Percentiles rank a stretch among this genome's conserved stretches.
Conservation (phyloP, 805 yeast genomes). For the Brettanomyces nanus region DNA sequence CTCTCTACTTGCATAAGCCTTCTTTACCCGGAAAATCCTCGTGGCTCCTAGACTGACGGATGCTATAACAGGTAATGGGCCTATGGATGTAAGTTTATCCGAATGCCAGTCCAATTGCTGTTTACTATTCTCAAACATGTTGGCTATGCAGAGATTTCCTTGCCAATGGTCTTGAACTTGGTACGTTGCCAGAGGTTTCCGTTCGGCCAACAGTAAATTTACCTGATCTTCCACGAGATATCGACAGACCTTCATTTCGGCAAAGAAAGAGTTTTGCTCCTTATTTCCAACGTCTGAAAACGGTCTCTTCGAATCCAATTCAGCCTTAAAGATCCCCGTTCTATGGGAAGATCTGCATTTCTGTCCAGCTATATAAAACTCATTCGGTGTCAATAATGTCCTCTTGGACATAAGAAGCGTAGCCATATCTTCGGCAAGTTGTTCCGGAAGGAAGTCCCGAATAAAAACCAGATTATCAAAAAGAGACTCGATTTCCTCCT, state of each 20-base stretch:
- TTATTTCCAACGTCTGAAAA: slow-evolving; percentile 1
- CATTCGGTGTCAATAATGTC: slow-evolving; percentile 30
- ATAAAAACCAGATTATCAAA: slow-evolving; percentile 45
- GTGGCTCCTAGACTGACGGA: slow-evolving; percentile 64
- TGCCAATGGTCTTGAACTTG: slow-evolving; percentile 39
- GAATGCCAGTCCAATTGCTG: slow-evolving; percentile 68
- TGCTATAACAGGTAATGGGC: slow-evolving; percentile 63
- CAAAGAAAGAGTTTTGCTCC: slow-evolving; percentile 4
- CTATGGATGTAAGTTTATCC: slow-evolving; percentile 63
- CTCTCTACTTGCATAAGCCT: slow-evolving; percentile 11
- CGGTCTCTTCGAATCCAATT: not conserved
- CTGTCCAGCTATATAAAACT: slow-evolving; percentile 58
- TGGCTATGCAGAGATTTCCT: slow-evolving; percentile 47
- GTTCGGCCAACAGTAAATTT: slow-evolving; percentile 11
- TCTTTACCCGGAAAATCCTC: slow-evolving; percentile 55
- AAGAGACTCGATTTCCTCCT: slow-evolving; percentile 40
- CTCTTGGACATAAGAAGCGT: slow-evolving; percentile 33
- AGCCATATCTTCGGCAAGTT: slow-evolving; percentile 39
- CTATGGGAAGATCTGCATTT: slow-evolving; percentile 52
- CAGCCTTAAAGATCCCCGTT: slow-evolving; percentile 29
- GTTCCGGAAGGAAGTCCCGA: slow-evolving; percentile 42
- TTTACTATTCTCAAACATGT: slow-evolving; percentile 41
- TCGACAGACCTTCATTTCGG: slow-evolving; percentile 11
- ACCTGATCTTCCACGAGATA: slow-evolving; percentile 11
- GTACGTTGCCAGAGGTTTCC: slow-evolving; percentile 20